Conservation (phyloP, 2,329 filamentous ascomycete genomes). For the Ophiognomonia clavigignenti-juglandacearum region DNA sequence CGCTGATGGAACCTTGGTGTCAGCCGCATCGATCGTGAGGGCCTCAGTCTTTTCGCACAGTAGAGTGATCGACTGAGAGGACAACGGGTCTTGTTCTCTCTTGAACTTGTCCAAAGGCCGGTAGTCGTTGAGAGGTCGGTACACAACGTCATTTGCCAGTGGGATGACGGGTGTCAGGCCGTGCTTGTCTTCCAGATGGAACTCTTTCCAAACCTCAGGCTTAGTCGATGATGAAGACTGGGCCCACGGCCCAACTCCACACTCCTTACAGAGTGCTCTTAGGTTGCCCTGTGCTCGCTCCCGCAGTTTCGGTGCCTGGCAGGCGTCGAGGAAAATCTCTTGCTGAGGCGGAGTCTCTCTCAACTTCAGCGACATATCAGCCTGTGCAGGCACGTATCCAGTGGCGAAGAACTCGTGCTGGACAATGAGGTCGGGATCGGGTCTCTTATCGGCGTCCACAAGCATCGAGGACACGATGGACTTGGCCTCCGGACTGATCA, state of each 20-base stretch:
- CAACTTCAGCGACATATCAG: constrained; percentile 54
- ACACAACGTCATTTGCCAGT: constrained; percentile 56
- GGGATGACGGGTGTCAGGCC: constrained; percentile 61
- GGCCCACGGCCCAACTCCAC: constrained; percentile 54
- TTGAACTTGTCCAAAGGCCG: constrained; percentile 58
- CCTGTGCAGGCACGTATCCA: constrained; percentile 63
- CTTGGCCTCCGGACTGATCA: constrained; percentile 71
- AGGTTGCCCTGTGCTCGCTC: constrained; percentile 46
- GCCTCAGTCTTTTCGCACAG: constrained; percentile 28
- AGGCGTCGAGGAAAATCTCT: constrained; percentile 51
- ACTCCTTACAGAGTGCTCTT: constrained; percentile 52
- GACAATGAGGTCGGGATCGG: constrained; percentile 72
- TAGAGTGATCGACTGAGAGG: constrained; percentile 11
- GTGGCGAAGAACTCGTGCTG: constrained; percentile 75
- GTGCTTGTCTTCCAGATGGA: constrained; percentile 63
- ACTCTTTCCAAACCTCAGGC: constrained; percentile 60
- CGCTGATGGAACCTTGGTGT: constrained; percentile 28
- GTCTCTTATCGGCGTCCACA: constrained; percentile 68
- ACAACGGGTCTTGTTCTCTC: constrained; percentile 36
- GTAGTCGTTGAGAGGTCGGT: constrained; percentile 61
- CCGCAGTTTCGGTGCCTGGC: constrained; percentile 40
- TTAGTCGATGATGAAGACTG: constrained; percentile 34
- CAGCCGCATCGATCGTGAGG: constrained; percentile 18
- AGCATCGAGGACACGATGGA: constrained; percentile 73
- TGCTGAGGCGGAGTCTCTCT: constrained; percentile 53